Conservation (phyloP, 1,284 basidiomycete species). For the Ustilago nuda region DNA sequence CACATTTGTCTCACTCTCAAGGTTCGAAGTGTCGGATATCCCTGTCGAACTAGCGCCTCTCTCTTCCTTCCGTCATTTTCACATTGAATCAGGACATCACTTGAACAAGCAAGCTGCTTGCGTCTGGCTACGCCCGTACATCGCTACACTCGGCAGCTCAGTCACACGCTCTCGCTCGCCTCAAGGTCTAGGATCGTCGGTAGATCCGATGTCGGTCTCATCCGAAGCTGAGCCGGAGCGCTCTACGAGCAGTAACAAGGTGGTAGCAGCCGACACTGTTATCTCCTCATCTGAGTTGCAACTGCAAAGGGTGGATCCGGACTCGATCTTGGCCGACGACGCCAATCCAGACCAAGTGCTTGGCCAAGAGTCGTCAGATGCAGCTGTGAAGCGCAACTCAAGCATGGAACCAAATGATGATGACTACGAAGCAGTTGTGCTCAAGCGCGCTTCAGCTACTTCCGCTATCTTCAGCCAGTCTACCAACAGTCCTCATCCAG, state of each 20-base stretch:
- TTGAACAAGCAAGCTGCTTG: background rate
- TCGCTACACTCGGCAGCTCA: constrained; percentile 3
- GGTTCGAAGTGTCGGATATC: background rate
- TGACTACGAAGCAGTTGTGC: constrained; percentile 17
- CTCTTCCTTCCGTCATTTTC: background rate
- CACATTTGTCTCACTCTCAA: background rate
- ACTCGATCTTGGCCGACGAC: constrained; percentile 61
- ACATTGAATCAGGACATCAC: background rate
- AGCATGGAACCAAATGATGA: constrained; percentile 5
- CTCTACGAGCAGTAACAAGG: constrained; percentile 4
- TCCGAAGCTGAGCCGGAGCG: constrained; percentile 20
- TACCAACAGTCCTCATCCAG: constrained; percentile 22
- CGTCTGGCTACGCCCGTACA: background rate
- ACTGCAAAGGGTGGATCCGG: constrained; percentile 52
- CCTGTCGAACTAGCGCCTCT: background rate
- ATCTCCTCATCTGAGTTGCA: constrained; percentile 26
- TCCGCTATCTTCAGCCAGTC: constrained; percentile 45
- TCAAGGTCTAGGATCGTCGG: constrained; percentile 7
- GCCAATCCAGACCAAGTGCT: constrained; percentile 57
- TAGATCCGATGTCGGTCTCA: constrained; percentile 25
- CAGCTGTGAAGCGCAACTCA: constrained; percentile 11
- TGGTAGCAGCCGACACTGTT: constrained; percentile 9
- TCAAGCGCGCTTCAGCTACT: constrained; percentile 41
- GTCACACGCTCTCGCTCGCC: background rate
- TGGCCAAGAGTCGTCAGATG: constrained; percentile 52